These are phyloP conservation scores for Bipolaris zeicola DNA, from an alignment of 2,329 filamentous ascomycete genomes.

Conservation along the genomic window DNA sequence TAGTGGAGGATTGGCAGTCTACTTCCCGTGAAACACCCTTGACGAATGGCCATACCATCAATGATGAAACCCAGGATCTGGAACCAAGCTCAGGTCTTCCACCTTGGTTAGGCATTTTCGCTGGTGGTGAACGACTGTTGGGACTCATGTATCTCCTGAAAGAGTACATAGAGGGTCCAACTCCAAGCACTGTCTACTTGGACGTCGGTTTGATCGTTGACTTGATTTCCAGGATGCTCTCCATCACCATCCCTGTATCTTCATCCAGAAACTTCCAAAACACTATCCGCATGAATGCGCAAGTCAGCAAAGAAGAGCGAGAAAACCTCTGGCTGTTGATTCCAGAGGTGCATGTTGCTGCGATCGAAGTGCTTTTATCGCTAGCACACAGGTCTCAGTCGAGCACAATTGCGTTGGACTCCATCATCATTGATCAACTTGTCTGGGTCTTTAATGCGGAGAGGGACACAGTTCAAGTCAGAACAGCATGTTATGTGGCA, in stretches of 20 bases:
- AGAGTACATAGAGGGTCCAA: constrained; percentile 67
- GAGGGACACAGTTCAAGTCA: constrained; percentile 58
- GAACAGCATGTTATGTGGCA: constrained; percentile 65
- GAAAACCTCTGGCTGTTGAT: constrained; percentile 77
- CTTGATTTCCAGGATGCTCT: constrained; percentile 70
- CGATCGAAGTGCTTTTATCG: constrained; percentile 65
- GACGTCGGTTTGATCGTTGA: constrained; percentile 72
- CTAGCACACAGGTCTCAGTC: constrained; percentile 64
- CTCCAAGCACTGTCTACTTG: constrained; percentile 68
- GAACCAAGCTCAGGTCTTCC: constrained; percentile 59
- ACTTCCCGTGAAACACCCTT: constrained; percentile 52
- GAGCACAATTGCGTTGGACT: constrained; percentile 64
- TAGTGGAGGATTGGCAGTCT: constrained; percentile 83
- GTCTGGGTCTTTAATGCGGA: constrained; percentile 70
- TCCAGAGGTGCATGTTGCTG: constrained; percentile 74
- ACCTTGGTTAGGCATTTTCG: constrained; percentile 74
- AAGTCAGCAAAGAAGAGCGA: constrained; percentile 78
- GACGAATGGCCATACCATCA: constrained; percentile 35
- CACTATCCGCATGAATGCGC: constrained; percentile 67
- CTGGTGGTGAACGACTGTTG: constrained; percentile 72
- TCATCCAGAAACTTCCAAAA: constrained; percentile 48
- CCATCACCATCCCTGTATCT: constrained; percentile 61
- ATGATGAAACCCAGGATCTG: constrained; percentile 46
- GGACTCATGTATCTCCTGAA: constrained; percentile 70
- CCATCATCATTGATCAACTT: constrained; percentile 72